These are phyloP conservation scores for Xylaria castorea DNA, from an alignment of 495 filamentous ascomycete genomes.

Conservation along the genomic window DNA sequence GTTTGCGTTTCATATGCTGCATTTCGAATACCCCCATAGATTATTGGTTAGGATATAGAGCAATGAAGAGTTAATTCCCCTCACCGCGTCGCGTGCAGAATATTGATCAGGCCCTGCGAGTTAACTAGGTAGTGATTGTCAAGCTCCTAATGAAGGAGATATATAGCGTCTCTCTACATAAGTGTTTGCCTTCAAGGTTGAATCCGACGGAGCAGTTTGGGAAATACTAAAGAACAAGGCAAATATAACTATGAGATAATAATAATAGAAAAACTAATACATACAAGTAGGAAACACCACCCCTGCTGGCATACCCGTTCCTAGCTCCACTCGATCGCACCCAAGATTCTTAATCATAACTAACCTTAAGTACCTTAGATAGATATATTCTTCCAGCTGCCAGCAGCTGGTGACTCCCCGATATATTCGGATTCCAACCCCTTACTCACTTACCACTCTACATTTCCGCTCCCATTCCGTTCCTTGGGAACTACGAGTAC, in stretches of 20 bases:
- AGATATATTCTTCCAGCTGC: too few species aligned
- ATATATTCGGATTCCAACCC: too few species aligned
- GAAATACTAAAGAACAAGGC: not conserved
- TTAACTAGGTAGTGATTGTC: not conserved
- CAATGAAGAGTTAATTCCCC: slow-evolving; percentile 5
- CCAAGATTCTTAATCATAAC: not conserved
- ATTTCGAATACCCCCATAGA: slow-evolving; percentile 29
- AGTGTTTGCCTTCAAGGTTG: not conserved
- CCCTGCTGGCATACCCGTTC: not conserved
- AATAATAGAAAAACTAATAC: not conserved
- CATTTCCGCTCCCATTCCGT: too few species aligned
- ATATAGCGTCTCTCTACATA: not conserved
- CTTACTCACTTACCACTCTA: too few species aligned
- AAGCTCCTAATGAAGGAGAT: not conserved
- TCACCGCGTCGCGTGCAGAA: not conserved
- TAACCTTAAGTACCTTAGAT: too few species aligned
- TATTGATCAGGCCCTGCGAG: not conserved
- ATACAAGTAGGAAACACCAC: not conserved
- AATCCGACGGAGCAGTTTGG: not conserved
- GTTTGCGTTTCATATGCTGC: slow-evolving; percentile 15
- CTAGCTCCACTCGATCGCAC: not conserved
- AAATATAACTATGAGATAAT: not conserved
- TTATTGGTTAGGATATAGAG: slow-evolving; percentile 26
- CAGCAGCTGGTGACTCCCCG: too few species aligned
- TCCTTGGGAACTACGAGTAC: too few species aligned